phyloP scores from a whole-genome alignment of 2,329 filamentous ascomycete species.

The Fusarium sp. region DNA sequence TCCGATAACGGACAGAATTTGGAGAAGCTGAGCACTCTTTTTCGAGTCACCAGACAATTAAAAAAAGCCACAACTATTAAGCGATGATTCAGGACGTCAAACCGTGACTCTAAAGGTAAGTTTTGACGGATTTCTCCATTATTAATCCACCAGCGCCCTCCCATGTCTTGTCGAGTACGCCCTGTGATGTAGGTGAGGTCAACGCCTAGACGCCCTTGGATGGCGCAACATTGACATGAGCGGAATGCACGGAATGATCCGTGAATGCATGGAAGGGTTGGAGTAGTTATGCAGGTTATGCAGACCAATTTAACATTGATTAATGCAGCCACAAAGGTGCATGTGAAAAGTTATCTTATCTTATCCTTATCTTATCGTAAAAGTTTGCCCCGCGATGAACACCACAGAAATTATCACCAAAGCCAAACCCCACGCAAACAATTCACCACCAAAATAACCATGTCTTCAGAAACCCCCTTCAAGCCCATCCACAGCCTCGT shows the following conservation, averaged over 20 bases:
- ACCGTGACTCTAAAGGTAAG: constrained; percentile 3
- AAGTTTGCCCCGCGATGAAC: constrained; percentile 43
- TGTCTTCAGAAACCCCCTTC: constrained; percentile 39
- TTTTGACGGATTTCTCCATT: constrained; percentile 25
- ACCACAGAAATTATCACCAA: constrained; percentile 44
- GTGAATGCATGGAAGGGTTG: background rate
- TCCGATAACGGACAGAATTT: constrained; percentile 16
- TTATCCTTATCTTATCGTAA: constrained; percentile 36
- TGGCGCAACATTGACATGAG: constrained; percentile 10
- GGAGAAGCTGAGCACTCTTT: background rate
- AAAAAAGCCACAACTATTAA: constrained; percentile 32
- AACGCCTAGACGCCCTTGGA: constrained; percentile 28
- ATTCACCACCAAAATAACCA: constrained; percentile 24
- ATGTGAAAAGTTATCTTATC: constrained; percentile 18
- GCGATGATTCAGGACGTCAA: background rate
- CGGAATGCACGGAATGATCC: background rate
- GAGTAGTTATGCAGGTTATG: background rate
- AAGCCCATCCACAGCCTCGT: constrained; percentile 87
- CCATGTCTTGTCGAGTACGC: constrained; percentile 32
- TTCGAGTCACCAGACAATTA: constrained; percentile 25
- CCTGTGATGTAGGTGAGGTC: constrained; percentile 16
- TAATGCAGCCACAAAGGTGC: background rate
- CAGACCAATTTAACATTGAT: background rate
- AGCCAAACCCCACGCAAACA: constrained; percentile 23
- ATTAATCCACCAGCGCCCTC: constrained; percentile 33